Evolutionary conservation across 2,329 filamentous ascomycete genomes (phyloP).

Genomic region (Talaromyces sp.): DNA sequence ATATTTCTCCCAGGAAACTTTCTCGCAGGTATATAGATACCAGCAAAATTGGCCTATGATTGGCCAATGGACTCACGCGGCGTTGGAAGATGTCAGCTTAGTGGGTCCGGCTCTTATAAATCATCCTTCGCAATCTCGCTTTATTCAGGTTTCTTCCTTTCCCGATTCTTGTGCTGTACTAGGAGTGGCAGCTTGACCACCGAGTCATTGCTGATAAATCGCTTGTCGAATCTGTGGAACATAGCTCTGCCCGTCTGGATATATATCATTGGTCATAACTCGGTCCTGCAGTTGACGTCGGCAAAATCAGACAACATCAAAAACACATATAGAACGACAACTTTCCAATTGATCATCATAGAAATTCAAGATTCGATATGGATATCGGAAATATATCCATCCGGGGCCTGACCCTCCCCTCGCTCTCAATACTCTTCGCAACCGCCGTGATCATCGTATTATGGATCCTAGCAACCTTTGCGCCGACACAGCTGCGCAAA

Average conservation of each 20-base stretch:
- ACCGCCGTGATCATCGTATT: conserved; percentile 7
- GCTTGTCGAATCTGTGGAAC: no score
- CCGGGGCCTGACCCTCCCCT: neutral
- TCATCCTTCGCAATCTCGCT: neutral
- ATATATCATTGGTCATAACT: neutral
- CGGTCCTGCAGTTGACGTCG: neutral
- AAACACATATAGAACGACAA: neutral
- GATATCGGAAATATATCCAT: neutral
- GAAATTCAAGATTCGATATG: neutral
- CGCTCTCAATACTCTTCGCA: neutral
- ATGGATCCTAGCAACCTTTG: conserved; percentile 4
- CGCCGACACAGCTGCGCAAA: conserved; percentile 11
- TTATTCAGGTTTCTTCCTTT: neutral
- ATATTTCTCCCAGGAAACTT: neutral
- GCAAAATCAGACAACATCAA: neutral
- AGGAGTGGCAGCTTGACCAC: neutral
- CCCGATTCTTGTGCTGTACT: neutral
- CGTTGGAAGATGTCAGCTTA: neutral
- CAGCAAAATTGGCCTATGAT: neutral
- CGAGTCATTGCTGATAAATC: neutral
- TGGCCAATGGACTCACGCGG: neutral
- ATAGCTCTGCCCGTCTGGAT: neutral
- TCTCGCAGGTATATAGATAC: neutral
- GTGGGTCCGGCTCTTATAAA: neutral
- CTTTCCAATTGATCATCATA: neutral